Evolutionary conservation across 2,329 filamentous ascomycete species (phyloP), one percentile per base, ranked within the genome.

Genomic region (Mycosphaerella sp.): DNA sequence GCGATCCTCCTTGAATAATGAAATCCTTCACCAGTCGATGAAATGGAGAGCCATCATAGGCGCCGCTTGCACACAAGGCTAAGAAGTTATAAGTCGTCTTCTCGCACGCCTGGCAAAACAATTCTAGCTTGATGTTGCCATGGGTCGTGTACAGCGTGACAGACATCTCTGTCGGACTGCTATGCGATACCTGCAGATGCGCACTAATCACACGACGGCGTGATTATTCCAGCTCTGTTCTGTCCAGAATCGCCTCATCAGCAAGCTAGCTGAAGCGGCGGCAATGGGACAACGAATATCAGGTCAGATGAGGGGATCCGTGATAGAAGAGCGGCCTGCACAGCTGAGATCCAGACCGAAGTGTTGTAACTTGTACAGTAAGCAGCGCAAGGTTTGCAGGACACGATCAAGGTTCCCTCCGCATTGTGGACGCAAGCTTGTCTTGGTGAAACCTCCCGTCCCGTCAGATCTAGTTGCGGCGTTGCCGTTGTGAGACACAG

Each of bases 61-160:
- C 89, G 64, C 76, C 77, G 8, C 86, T 89, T 44, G 86, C 87
- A 75, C 86, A 89, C 57, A 93, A 83, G 47, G 87, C 87, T 60
- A 94, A 82, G 71, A 94, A 94, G 74, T 94, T 94, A 84, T 88
- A 67, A 57, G 89, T 86, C 0, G 93, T 95, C 70, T 91, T 90
- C 56, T 93, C 93, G 28, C 95, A 89, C 62, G 87, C 85, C 69
- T 96, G 89, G 75, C 91, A 97, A 74, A 96, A 97, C 60, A 98
- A 77, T 71, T 97, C 93, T 63, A 97, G 81, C 74, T 97, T 98
- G 68, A 98, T 79, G 71, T 93, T 85, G 67, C 93, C 93, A 47
- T 86, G 79, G 44, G 84, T 87, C 44, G 93, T 98, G 71, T 96
- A 89, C 12, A 98, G 79, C 61, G 74, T 76, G 59, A 76, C 72